phyloP scores from a whole-genome alignment of 2,329 filamentous ascomycete genomes.

The Colletotrichum caudatum region DNA sequence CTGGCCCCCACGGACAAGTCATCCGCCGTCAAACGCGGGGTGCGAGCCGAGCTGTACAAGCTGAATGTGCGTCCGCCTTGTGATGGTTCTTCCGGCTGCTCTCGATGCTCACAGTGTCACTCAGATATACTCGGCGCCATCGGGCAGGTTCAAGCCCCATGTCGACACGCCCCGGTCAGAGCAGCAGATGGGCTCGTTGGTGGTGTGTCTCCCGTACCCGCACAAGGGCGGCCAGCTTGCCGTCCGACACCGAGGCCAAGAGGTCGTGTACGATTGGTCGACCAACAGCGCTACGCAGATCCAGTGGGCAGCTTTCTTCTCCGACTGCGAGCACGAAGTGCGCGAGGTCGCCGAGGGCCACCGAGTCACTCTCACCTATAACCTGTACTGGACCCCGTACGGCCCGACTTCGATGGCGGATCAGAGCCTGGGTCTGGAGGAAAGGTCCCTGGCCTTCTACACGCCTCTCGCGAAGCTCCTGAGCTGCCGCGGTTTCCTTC shows the following conservation, averaged over 20 bases:
- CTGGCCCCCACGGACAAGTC: constrained; percentile 51
- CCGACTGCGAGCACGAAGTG: constrained; percentile 65
- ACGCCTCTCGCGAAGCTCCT: not conserved
- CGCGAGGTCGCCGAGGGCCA: constrained; percentile 62
- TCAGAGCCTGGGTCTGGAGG: constrained; percentile 46
- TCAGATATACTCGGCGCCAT: constrained; percentile 63
- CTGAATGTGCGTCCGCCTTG: constrained; percentile 58
- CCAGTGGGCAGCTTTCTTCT: constrained; percentile 65
- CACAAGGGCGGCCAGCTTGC: constrained; percentile 57
- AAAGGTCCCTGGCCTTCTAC: constrained; percentile 44
- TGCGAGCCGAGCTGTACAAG: constrained; percentile 68
- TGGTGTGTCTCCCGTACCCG: constrained; percentile 59
- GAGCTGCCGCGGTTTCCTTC: no score
- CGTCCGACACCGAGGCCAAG: constrained; percentile 55
- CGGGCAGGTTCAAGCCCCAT: constrained; percentile 62
- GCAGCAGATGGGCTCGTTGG: constrained; percentile 64
- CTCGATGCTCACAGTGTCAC: not conserved
- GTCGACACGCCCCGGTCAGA: constrained; percentile 64
- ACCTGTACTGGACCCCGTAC: constrained; percentile 59
- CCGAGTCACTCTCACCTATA: constrained; percentile 70
- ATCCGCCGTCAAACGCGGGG: constrained; percentile 48
- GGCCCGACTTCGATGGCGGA: constrained; percentile 46
- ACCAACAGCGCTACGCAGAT: constrained; percentile 41
- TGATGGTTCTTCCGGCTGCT: not conserved
- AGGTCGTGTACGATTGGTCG: constrained; percentile 57